Conservation (phyloP, 495 filamentous ascomycete genomes). For the Elaphomyces granulatus region DNA sequence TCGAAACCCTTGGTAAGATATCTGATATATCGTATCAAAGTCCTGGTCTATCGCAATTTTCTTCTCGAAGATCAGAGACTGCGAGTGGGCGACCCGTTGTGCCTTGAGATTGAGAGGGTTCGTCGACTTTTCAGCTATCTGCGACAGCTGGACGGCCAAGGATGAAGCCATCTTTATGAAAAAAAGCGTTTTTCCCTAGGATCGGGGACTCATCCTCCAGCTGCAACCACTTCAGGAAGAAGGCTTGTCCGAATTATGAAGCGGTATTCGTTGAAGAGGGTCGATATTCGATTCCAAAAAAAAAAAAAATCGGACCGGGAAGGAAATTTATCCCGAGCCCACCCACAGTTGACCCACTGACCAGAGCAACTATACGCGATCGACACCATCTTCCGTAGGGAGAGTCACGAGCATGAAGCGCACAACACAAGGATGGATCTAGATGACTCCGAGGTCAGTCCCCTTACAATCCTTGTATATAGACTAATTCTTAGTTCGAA, state of each 20-base stretch:
- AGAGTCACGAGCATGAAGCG: not conserved
- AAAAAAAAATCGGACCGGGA: slow-evolving; percentile 5
- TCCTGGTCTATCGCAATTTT: slow-evolving; percentile 69
- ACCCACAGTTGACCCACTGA: not conserved
- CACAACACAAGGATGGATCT: not conserved
- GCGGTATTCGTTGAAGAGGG: no score
- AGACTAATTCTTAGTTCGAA: not conserved
- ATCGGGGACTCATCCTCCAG: no score
- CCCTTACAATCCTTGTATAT: not conserved
- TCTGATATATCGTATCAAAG: slow-evolving; percentile 71
- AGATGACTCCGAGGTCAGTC: slow-evolving; percentile 1
- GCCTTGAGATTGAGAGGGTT: slow-evolving; percentile 76
- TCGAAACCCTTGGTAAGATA: slow-evolving; percentile 76
- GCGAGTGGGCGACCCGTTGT: slow-evolving; percentile 74
- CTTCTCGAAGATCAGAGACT: slow-evolving; percentile 81
- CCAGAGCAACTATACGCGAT: slow-evolving; percentile 3
- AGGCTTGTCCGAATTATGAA: no score
- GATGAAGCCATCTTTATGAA: slow-evolving; percentile 55
- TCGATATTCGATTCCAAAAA: not conserved
- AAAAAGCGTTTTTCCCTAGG: no score
- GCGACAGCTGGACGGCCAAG: slow-evolving; percentile 65
- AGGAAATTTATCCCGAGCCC: slow-evolving; percentile 6
- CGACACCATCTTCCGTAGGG: not conserved
- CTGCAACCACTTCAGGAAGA: not conserved
- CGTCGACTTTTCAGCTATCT: slow-evolving; percentile 62